Conservation (phyloP, 169 alveolate species). For the Cardiosporidium cionae region DNA sequence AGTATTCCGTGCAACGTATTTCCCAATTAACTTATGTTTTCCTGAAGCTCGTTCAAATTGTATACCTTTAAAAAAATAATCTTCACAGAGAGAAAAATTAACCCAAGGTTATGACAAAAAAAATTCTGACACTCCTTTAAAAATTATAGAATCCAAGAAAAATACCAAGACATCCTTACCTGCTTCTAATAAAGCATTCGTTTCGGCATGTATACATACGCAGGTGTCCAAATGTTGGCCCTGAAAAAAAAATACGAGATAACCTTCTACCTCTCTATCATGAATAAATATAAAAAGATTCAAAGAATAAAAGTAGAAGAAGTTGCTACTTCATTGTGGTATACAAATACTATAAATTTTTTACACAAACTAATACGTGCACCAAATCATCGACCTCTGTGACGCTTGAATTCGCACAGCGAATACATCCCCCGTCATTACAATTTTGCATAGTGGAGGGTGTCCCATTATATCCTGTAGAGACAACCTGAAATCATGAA, state of each 20-base stretch:
- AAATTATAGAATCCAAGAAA: not conserved
- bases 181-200: conserved; percentile 65
- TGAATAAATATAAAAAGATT: no score
- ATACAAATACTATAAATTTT: no score
- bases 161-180: conserved; percentile 7
- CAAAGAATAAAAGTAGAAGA: no score
- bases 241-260: no score
- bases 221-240: conserved; percentile 71
- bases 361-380: no score
- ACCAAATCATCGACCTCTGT: no score
- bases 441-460: conserved; percentile 62
- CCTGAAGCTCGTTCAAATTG: not conserved
- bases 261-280: no score
- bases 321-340: no score
- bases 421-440: conserved; percentile 65
- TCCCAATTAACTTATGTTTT: not conserved
- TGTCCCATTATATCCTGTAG: conserved; percentile 80
- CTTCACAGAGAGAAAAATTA: not conserved
- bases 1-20: not conserved
- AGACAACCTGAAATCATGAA: conserved; percentile 30
- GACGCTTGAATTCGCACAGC: conserved; percentile 53
- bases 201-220: conserved; percentile 75
- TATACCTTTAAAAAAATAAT: not conserved
- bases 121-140: not conserved
- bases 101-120: not conserved